A percentile compares a stretch with the other conserved stretches of the same genome.
phyloP scores from a whole-genome alignment of 2,329 filamentous ascomycete genomes.

The Fusarium tupiense region DNA sequence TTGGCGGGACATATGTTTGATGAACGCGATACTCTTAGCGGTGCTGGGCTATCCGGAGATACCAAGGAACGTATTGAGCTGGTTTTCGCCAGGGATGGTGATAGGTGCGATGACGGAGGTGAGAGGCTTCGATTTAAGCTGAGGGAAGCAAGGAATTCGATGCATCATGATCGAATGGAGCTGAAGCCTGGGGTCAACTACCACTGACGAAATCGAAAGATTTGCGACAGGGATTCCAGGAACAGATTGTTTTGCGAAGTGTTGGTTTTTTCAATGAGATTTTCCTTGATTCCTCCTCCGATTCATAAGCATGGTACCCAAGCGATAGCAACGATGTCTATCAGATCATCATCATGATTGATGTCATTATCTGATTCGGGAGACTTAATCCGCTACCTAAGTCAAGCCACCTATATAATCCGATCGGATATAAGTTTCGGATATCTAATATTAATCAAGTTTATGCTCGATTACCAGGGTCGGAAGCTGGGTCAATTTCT shows the following conservation, averaged over 20 bases:
- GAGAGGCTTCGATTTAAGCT: not conserved
- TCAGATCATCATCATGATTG: not conserved
- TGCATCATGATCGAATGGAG: not conserved
- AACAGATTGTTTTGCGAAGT: not conserved
- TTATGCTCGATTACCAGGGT: not conserved
- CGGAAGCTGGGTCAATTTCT: not conserved
- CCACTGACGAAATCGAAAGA: not conserved
- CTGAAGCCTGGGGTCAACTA: not conserved
- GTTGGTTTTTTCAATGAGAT: rapidly evolving
- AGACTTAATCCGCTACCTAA: not conserved
- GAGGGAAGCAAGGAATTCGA: not conserved
- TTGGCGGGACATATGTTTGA: not conserved
- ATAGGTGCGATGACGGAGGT: not conserved
- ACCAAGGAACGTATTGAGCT: not conserved
- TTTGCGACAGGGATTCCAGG: not conserved
- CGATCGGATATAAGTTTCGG: not conserved
- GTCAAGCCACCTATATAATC: not conserved
- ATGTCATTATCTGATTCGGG: not conserved
- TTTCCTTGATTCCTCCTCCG: not conserved
- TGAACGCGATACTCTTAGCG: not conserved
- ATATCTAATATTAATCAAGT: not conserved
- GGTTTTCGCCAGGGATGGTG: not conserved
- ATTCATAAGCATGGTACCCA: not conserved
- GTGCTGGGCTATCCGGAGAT: not conserved
- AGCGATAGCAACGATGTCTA: not conserved